These are phyloP conservation scores for Centrapalus pauciflorus DNA, from an alignment of 129 eudicot genomes.

Conservation along the genomic window DNA sequence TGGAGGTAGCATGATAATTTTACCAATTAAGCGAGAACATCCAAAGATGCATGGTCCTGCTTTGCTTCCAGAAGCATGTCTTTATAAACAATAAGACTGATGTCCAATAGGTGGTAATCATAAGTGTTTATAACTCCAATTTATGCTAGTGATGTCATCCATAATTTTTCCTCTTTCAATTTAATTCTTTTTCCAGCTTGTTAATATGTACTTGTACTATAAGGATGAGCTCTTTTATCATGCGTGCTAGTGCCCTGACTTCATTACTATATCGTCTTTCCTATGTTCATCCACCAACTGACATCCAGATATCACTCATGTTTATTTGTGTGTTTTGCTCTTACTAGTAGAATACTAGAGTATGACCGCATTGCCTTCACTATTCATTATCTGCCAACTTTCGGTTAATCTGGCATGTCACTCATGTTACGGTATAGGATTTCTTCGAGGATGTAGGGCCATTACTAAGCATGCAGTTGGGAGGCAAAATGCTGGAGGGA, in stretches of 20 bases:
- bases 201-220: not conserved
- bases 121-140: not conserved
- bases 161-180: not conserved
- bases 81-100: not conserved
- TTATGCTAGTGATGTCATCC: not conserved
- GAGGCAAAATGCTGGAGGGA: conserved; percentile 91
- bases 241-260: not conserved
- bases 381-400: not conserved
- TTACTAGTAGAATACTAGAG: not conserved
- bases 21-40: not conserved
- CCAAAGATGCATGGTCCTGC: not conserved
- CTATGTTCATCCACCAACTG: not conserved
- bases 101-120: too few species aligned
- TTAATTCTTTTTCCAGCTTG: not conserved
- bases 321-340: not conserved
- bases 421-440: conserved; percentile 44
- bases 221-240: not conserved
- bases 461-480: conserved; percentile 87
- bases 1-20: not conserved
- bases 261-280: not conserved
- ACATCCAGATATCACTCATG: not conserved
- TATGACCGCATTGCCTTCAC: not conserved
- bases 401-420: not conserved
- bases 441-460: conserved; percentile 98
- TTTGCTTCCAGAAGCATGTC: not conserved